Conservation (phyloP, 2,329 filamentous ascomycete species). For the Xylaria arbuscula region DNA sequence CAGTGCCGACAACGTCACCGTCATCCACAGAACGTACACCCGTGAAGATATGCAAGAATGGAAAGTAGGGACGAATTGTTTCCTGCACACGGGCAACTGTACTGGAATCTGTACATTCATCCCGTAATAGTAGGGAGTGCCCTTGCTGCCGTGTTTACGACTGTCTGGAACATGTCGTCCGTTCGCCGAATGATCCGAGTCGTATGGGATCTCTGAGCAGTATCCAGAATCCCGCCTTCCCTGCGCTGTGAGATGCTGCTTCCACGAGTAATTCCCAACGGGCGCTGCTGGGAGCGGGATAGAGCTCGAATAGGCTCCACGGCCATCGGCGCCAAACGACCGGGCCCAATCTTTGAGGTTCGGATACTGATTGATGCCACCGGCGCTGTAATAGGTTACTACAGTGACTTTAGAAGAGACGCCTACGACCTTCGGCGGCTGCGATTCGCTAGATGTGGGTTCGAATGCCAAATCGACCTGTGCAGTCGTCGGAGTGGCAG, state of each 20-base stretch:
- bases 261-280: slow-evolving; percentile 56
- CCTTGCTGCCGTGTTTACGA: slow-evolving; percentile 33
- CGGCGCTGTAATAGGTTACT: slow-evolving; percentile 63
- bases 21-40: slow-evolving; percentile 63
- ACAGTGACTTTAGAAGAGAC: slow-evolving; percentile 63
- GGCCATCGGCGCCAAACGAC: slow-evolving; percentile 55
- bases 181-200: slow-evolving; percentile 47
- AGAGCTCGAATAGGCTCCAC: slow-evolving; percentile 59
- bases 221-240: slow-evolving; percentile 66
- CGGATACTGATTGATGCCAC: slow-evolving; percentile 59
- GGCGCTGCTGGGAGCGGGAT: slow-evolving; percentile 55
- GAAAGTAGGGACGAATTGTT: slow-evolving; percentile 66
- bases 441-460: slow-evolving; percentile 55
- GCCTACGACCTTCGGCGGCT: slow-evolving; percentile 61
- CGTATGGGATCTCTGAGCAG: slow-evolving; percentile 47
- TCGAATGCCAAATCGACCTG: slow-evolving; percentile 61
- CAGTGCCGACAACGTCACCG: slow-evolving; percentile 51
- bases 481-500: slow-evolving; percentile 56
- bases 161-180: slow-evolving; percentile 10
- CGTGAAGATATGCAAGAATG: slow-evolving; percentile 68
- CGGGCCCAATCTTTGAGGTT: slow-evolving; percentile 61
- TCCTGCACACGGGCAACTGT: slow-evolving; percentile 58
- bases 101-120: slow-evolving; percentile 61
- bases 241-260: slow-evolving; percentile 49
- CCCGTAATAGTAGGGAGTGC: slow-evolving; percentile 53